These are phyloP conservation scores for Theileria annulata DNA, from an alignment of 169 alveolate species.

Conservation along the genomic window DNA sequence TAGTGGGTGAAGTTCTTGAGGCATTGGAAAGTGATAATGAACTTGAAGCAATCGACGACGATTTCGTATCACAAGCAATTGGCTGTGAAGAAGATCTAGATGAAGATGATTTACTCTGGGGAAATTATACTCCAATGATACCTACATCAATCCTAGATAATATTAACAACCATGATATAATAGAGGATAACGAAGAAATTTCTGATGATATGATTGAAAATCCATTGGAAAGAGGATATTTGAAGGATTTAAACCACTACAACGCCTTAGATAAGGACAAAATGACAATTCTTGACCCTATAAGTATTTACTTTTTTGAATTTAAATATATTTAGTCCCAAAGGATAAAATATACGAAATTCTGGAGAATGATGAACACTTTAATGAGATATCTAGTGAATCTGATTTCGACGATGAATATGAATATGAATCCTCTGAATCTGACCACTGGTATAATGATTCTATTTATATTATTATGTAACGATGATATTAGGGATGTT, in stretches of 20 bases:
- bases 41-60: conserved; percentile 71
- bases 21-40: conserved; percentile 71
- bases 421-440: conserved; percentile 33
- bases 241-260: background rate
- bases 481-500: conserved; percentile 65
- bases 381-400: conserved; percentile 9
- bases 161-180: background rate
- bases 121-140: conserved; percentile 50
- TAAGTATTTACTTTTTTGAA: background rate
- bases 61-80: conserved; percentile 72
- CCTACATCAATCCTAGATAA: conserved; percentile 7
- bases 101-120: conserved; percentile 71
- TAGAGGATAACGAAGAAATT: background rate
- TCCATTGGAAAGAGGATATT: background rate
- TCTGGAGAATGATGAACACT: conserved; percentile 14
- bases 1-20: conserved; percentile 68
- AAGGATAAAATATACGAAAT: conserved; percentile 26
- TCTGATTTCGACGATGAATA: conserved; percentile 9
- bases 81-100: conserved; percentile 57
- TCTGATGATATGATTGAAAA: background rate
- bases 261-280: conserved; percentile 15
- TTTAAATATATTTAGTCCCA: background rate
- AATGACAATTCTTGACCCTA: conserved; percentile 51
- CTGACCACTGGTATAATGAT: conserved; percentile 41
- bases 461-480: background rate